These are phyloP conservation scores for Silybum marianum DNA, from an alignment of 129 eudicot genomes.

Conservation along the genomic window DNA sequence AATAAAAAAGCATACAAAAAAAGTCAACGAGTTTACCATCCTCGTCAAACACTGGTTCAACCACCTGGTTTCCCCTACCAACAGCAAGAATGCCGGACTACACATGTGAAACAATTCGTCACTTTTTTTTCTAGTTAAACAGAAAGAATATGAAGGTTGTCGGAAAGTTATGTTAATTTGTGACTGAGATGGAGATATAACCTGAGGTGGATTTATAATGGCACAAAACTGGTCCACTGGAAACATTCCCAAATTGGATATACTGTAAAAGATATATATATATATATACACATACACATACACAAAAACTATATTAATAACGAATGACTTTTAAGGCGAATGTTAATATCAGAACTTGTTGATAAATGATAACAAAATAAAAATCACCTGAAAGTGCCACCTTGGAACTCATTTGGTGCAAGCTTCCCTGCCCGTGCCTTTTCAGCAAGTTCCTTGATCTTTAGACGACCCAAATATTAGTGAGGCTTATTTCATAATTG, in stretches of 20 bases:
- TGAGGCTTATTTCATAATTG: neutral
- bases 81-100: conserved; percentile 97
- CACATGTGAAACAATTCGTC: conserved; percentile 27
- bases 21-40: conserved; percentile 57
- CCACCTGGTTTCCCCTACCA: conserved; percentile 96
- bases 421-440: conserved; percentile 93
- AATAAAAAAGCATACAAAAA: neutral
- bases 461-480: conserved; percentile 10
- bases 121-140: conserved; percentile 11
- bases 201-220: conserved; percentile 99
- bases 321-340: neutral
- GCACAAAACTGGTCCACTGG: conserved; percentile 97
- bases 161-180: neutral
- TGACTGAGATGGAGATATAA: conserved; percentile 34
- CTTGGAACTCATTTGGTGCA: conserved; percentile 91
- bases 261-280: conserved; percentile 47
- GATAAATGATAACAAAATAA: neutral
- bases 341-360: neutral
- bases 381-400: conserved; percentile 89
- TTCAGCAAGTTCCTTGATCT: conserved; percentile 96
- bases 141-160: conserved; percentile 16
- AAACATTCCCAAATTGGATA: conserved; percentile 98
- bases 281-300: neutral
- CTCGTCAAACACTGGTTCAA: conserved; percentile 65
- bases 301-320: neutral